Base-by-base conservation (phyloP, 352 stramenopile genomes). In the Globisporangium mamillatum region DNA sequence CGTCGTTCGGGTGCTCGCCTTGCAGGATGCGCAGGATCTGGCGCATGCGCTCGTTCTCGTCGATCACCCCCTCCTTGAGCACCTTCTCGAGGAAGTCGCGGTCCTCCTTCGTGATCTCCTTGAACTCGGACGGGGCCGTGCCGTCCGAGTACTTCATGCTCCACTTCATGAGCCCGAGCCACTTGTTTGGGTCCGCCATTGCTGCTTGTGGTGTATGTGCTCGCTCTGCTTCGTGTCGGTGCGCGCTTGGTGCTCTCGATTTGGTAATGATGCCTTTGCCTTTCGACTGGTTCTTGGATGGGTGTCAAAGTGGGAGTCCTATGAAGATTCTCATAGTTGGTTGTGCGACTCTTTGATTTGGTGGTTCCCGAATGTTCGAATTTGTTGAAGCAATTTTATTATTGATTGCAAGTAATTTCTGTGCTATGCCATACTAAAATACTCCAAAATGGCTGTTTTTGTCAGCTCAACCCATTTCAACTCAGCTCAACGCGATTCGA, bases 141-240 rank as follows among this genome's bases (percentile, higher is more conserved):
- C 85, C 86, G 67, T 96, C 86, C 69, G 82, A 77, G 70, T 96
- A 87, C 73, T 94, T 88, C 88, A 96, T 94, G 57, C 81, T 94
- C 88, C 88, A 96, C 66, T 88, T 88, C 82, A 96, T 81, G 22
- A 96, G 76, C n/a, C 84, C 88, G 50, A 93, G 82, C 88, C 88
- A 96, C 72, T 96, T 96, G 71, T 86, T 91, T 53, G 81, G 85
- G 72, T 96, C 88, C 69, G 75, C 73, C 76, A 82, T 78, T 38
- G 36, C 46, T 38, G 38, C n/a, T 38, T 68, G 32, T 60, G 5
- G 62, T 57, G 36, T 64, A 18, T 59, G 14, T 24, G 53, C 10
- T 56, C 24, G 4, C 58, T 38, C 22, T 56, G 18, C 3, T 44
- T 7, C 1, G 22, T 25, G 29, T 18, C 7, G 16, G n/a, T n/a